These are phyloP conservation scores for Leptographium radiaticola DNA, from an alignment of 2,329 filamentous ascomycete species.

Conservation along the genomic window DNA sequence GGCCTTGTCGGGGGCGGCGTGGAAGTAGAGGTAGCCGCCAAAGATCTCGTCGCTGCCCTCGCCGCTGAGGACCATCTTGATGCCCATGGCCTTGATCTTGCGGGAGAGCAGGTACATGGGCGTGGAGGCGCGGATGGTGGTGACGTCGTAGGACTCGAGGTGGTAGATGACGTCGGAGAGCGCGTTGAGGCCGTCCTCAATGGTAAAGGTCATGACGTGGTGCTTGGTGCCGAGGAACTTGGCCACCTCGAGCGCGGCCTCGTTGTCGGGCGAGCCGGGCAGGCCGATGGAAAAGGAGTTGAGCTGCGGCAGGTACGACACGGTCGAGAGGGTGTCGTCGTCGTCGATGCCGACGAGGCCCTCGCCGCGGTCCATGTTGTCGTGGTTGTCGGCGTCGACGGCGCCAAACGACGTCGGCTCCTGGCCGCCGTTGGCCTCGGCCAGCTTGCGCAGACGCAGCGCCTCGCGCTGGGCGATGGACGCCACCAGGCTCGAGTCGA, in stretches of 20 bases:
- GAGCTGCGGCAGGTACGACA: conserved; percentile 85
- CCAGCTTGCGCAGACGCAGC: conserved; percentile 56
- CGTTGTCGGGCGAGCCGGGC: conserved; percentile 81
- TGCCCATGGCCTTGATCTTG: conserved; percentile 98
- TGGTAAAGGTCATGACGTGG: conserved; percentile 95
- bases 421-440: conserved; percentile 33
- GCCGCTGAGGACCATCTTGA: conserved; percentile 98
- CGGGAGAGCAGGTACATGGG: conserved; percentile 96
- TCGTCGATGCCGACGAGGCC: conserved; percentile 91
- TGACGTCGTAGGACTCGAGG: conserved; percentile 95
- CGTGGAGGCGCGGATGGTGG: conserved; percentile 93
- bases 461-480: conserved; percentile 93
- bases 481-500: conserved; percentile 91
- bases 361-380: conserved; percentile 47
- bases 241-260: conserved; percentile 83
- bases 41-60: conserved; percentile 98
- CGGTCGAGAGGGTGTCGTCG: conserved; percentile 74
- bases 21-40: conserved; percentile 97
- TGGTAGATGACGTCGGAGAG: conserved; percentile 97
- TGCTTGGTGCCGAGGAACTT: conserved; percentile 96
- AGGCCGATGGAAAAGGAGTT: conserved; percentile 99
- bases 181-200: conserved; percentile 93
- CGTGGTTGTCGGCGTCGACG: conserved; percentile 21
- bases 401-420: conserved; percentile 31
- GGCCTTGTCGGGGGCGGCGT: conserved; percentile 78